Percentiles rank a stretch among this genome's conserved stretches.
Evolutionary conservation across 1,284 basidiomycete genomes (phyloP).

Genomic region (Ceratobasidium sp.): DNA sequence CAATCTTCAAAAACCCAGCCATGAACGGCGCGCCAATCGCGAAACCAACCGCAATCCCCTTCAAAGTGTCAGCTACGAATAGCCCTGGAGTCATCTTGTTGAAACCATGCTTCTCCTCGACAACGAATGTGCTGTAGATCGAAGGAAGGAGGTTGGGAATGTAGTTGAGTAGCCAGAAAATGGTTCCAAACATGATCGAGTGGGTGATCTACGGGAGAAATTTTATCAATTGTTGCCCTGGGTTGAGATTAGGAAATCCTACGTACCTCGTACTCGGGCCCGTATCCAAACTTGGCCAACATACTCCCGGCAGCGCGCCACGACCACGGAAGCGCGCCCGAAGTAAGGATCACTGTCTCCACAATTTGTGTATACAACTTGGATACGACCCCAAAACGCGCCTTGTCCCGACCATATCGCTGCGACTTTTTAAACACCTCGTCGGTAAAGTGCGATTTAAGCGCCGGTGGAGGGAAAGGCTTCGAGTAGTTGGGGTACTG

Average conservation of each 20-base stretch:
- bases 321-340: conserved; percentile 78
- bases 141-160: conserved; percentile 75
- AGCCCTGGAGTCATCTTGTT: conserved; percentile 87
- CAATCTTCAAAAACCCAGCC: conserved; percentile 84
- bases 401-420: conserved; percentile 89
- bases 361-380: conserved; percentile 75
- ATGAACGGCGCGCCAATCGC: conserved; percentile 88
- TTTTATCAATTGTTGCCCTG: conserved; percentile 32
- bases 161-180: conserved; percentile 71
- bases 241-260: not conserved
- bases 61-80: conserved; percentile 81
- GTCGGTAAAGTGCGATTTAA: conserved; percentile 73
- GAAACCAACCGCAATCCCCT: conserved; percentile 76
- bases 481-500: conserved; percentile 87
- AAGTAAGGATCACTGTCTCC: conserved; percentile 74
- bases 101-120: conserved; percentile 96
- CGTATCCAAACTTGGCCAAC: conserved; percentile 63
- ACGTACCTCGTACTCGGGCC: conserved; percentile 69
- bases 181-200: conserved; percentile 78
- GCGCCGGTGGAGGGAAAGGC: conserved; percentile 74
- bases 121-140: conserved; percentile 88
- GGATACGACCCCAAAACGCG: conserved; percentile 79
- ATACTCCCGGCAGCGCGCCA: conserved; percentile 70
- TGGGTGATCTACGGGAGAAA: conserved; percentile 68
- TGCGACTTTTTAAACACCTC: conserved; percentile 90